phyloP scores from a whole-genome alignment of 2,329 filamentous ascomycete species.

The Pseudogymnoascus pannorum region DNA sequence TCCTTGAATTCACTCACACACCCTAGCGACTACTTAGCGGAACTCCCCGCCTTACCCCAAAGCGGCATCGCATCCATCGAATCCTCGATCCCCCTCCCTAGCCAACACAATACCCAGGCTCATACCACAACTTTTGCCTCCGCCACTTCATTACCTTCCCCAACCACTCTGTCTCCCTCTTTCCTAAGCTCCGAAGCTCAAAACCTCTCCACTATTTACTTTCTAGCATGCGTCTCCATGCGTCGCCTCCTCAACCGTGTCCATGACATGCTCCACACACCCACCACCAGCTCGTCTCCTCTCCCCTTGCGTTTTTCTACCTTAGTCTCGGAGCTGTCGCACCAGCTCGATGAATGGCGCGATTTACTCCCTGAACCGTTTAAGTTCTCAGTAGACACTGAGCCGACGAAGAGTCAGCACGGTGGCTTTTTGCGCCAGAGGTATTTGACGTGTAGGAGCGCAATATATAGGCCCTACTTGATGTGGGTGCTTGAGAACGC shows the following conservation, averaged over 20 bases:
- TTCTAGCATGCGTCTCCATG: slow-evolving; percentile 47
- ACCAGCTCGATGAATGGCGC: slow-evolving; percentile 43
- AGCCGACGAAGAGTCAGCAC: slow-evolving; percentile 32
- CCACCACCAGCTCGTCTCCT: slow-evolving; percentile 37
- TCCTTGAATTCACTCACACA: no score
- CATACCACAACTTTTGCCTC: slow-evolving; percentile 23
- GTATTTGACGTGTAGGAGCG: slow-evolving; percentile 44
- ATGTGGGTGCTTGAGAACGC: slow-evolving; percentile 38
- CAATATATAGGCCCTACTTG: slow-evolving; percentile 45
- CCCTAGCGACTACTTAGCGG: slow-evolving; percentile 47
- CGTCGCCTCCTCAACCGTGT: slow-evolving; percentile 41
- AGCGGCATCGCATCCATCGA: slow-evolving; percentile 45
- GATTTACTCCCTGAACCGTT: slow-evolving; percentile 39
- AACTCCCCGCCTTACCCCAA: slow-evolving; percentile 42
- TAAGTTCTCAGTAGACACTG: slow-evolving; percentile 33
- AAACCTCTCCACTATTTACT: slow-evolving; percentile 44
- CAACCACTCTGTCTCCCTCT: neutral
- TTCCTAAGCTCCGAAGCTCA: slow-evolving; percentile 23
- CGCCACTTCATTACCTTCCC: neutral
- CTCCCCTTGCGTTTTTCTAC: slow-evolving; percentile 39
- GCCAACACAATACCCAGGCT: slow-evolving; percentile 39
- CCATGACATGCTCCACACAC: slow-evolving; percentile 41
- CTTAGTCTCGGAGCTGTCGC: slow-evolving; percentile 41
- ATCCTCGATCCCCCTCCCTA: slow-evolving; percentile 41
- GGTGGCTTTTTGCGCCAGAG: slow-evolving; percentile 43